Evolutionary conservation across 106 monocot genomes (phyloP).

Genomic region (Apostasia ramifera): DNA sequence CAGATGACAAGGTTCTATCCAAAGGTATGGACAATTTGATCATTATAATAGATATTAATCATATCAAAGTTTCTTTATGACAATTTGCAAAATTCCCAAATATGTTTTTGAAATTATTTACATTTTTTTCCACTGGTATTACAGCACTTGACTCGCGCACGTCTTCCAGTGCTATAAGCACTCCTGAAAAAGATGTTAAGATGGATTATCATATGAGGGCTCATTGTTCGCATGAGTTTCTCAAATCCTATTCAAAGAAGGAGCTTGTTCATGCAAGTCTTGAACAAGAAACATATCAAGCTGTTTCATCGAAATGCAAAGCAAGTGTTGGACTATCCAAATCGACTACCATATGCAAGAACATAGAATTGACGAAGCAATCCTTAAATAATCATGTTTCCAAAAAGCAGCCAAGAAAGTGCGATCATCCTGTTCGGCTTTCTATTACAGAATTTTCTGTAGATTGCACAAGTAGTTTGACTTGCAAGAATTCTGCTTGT

Average conservation of each 20-base stretch:
- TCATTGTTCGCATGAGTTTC: constrained; percentile 35
- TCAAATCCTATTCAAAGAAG: constrained; percentile 40
- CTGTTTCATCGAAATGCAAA: constrained; percentile 37
- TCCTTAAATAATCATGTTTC: constrained; percentile 19
- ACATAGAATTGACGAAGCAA: constrained; percentile 32
- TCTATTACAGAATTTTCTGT: constrained; percentile 13
- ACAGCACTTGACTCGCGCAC: constrained; percentile 30
- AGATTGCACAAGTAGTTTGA: constrained; percentile 8
- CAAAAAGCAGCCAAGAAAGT: constrained; percentile 55
- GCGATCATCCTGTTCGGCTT: constrained; percentile 33
- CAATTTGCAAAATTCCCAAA: too few species aligned
- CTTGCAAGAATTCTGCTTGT: constrained; percentile 65
- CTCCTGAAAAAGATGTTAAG: constrained; percentile 26
- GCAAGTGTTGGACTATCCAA: constrained; percentile 37
- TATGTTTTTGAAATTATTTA: too few species aligned
- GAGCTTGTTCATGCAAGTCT: constrained; percentile 24
- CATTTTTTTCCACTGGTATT: too few species aligned
- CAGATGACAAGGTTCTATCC: too few species aligned
- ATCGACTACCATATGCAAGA: constrained; percentile 29
- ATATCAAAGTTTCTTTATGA: too few species aligned
- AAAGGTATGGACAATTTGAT: too few species aligned
- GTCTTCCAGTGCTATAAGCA: constrained; percentile 49
- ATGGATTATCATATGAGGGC: constrained; percentile 11
- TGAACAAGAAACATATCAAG: constrained; percentile 31
- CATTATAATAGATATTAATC: too few species aligned